Evolutionary conservation across 73 alveolate genomes (phyloP), one percentile per base, ranked within the genome.

Genomic region (Tetrahymena borealis): DNA sequence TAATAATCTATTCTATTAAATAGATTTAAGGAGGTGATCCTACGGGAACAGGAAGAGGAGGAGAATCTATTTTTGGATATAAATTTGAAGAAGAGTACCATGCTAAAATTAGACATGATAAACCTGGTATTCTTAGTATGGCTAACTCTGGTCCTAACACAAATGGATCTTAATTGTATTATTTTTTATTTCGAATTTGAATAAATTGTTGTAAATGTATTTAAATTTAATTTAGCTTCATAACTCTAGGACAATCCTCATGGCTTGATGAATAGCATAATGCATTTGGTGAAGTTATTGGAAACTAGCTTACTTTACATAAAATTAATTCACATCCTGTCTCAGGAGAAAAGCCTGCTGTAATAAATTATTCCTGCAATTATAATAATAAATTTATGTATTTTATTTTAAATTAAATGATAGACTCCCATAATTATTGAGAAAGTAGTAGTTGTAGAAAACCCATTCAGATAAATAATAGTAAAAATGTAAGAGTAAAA

Each of bases 1-100:
- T 15, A 16, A 15, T 40, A 40, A 1, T 24, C 9, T 40, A 3
- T 15, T 40, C 9, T 3, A n/a, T 12, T n/a, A 96, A 96, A 90
- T 95, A 97, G 97, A 85, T 98, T 11, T 97, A 98, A 95, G 99
- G 99, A 91, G 99, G 99, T 0, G 99, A 98, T 93, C 98, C 99
- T 1, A 95, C 96, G 16, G 99, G 98, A 1, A 94, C 96, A 38
- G 99, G 99, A 16, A 95, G 96, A 38, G 99, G 99, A 10, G 99
- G 99, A 4, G 95, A 91, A 91, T 96, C 98, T 4, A 94, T 94
- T 24, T 97, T 90, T 78, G 99, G 99, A 1, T 94, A 94, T 78
- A 94, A 94, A 15, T 97, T 97, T 92, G 95, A 96, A 78, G 91
- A 92, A 33, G 94, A 93, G 97, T 97, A 92, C 96, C 97, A 94